Base-by-base conservation (phyloP, 2,329 filamentous ascomycete genomes). In the Apiospora hydei region DNA sequence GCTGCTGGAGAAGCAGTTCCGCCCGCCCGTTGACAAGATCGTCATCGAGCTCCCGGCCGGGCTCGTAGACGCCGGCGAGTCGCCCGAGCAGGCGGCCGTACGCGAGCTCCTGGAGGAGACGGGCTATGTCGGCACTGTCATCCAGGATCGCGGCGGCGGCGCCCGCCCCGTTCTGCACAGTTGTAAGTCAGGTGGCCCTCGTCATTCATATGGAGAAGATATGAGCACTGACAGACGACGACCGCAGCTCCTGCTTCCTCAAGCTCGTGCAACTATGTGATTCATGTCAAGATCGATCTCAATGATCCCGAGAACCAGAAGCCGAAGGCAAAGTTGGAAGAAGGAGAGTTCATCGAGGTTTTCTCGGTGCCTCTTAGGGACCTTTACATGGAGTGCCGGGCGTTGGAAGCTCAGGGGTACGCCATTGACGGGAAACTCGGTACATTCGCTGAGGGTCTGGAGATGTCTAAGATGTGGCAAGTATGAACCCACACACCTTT, bases 301-400 rank as follows among this genome's bases (percentile, higher is more conserved):
- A 86, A 83, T 4, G 83, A 90, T 1, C 88, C 91, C 0, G 90
- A 90, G 76, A 96, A 96, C 79, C 88, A 91, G 79, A 85, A 93
- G 70, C 90, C 89, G 0, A 86, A 91, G 80, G 91, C 93, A 0
- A 84, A 92, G 78, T 85, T 95, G 7, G 93, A 96, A 79, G 93
- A 95, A 43, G 92, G 90, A 74, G 93, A 96, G 82, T 95, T 94
- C 79, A 96, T 96, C 77, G 93, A 95, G 80, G 91, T 91, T 47
- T 95, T 96, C 77, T 89, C 88, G 13, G 86, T 94, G 10, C 91
- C 90, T 4, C 79, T 96, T 53, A 84, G 82, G 30, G 84, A 87
- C 18, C 81, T 96, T 47, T 94, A 92, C 84, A 86, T 86, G 0
- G 90, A 92, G 78, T 91, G 91, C 78, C 89, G 90, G 80, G 87